A percentile compares a stretch with the other conserved stretches of the same genome.
These are phyloP conservation scores for Suillus cothurnatus DNA, from an alignment of 768 basidiomycete genomes.

Conservation along the genomic window DNA sequence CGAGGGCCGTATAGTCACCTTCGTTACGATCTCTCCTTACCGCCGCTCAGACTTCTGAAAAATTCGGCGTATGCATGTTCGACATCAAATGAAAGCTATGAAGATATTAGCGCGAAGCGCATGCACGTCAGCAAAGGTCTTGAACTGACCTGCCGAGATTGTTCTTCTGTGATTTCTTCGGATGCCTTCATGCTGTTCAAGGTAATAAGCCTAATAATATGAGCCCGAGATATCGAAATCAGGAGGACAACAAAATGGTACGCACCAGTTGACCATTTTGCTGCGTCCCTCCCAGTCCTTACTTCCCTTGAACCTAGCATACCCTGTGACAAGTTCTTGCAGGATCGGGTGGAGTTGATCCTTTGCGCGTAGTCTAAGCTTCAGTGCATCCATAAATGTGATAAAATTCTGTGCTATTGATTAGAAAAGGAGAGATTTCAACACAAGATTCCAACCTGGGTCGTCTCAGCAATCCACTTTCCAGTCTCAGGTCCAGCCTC, in stretches of 20 bases:
- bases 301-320: slow-evolving; percentile 91
- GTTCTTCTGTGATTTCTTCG: slow-evolving; percentile 94
- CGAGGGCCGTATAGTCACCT: not conserved
- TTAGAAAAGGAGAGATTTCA: not conserved
- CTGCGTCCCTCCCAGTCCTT: slow-evolving; percentile 97
- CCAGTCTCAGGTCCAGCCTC: slow-evolving; percentile 92
- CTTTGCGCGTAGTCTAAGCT: slow-evolving; percentile 91
- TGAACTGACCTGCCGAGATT: slow-evolving; percentile 78
- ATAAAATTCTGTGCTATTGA: slow-evolving; percentile 78
- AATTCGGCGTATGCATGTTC: slow-evolving; percentile 96
- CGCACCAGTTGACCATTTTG: slow-evolving; percentile 89
- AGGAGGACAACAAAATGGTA: slow-evolving; percentile 6
- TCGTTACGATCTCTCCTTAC: slow-evolving; percentile 30
- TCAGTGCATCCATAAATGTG: slow-evolving; percentile 97
- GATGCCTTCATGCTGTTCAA: slow-evolving; percentile 97
- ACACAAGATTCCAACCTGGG: slow-evolving; percentile 59
- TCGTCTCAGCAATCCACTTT: slow-evolving; percentile 98
- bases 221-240: not conserved
- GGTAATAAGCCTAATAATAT: slow-evolving; percentile 77
- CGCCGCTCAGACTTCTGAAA: slow-evolving; percentile 69
- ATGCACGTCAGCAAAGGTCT: not conserved
- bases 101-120: not conserved
- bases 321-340: slow-evolving; percentile 94
- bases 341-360: slow-evolving; percentile 95
- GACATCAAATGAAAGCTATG: slow-evolving; percentile 90